Percentiles rank a stretch among this genome's conserved stretches.
Conservation (phyloP, 2,329 filamentous ascomycete species). For the Trichophaea hybrida region DNA sequence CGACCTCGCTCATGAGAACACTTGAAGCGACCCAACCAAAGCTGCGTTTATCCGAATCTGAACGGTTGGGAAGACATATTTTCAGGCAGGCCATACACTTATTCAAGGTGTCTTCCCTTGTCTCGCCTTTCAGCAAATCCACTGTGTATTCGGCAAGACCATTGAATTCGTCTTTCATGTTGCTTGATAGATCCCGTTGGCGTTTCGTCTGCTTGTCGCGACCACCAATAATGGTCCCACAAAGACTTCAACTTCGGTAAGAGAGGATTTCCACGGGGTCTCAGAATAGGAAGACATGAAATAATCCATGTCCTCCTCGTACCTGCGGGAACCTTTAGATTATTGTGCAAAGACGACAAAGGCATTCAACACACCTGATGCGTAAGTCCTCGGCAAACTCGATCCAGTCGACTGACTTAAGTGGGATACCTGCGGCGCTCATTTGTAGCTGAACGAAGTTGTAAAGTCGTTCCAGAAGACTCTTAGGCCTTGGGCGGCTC, state of each 20-base stretch:
- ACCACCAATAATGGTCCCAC: slow-evolving; percentile 38
- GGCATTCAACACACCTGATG: neutral
- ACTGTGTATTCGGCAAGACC: slow-evolving; percentile 33
- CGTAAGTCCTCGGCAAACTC: neutral
- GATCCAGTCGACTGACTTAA: slow-evolving; percentile 26
- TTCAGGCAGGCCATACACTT: slow-evolving; percentile 39
- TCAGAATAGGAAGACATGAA: slow-evolving; percentile 37
- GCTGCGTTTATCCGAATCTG: slow-evolving; percentile 32
- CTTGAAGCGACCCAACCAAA: slow-evolving; percentile 42
- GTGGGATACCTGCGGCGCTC: slow-evolving; percentile 31
- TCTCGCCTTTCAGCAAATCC: slow-evolving; percentile 34
- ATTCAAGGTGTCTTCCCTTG: slow-evolving; percentile 34
- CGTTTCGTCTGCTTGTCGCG: slow-evolving; percentile 33
- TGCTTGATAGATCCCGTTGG: slow-evolving; percentile 33
- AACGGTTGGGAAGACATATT: slow-evolving; percentile 29
- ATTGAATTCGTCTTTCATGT: slow-evolving; percentile 35
- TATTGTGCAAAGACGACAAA: neutral
- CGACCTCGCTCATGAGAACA: slow-evolving; percentile 39
- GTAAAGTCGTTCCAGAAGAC: neutral
- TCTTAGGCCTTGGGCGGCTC: neutral
- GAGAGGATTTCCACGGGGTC: slow-evolving; percentile 30
- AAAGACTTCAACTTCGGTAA: slow-evolving; percentile 43
- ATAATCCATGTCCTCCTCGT: slow-evolving; percentile 39
- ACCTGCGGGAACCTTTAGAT: slow-evolving; percentile 30
- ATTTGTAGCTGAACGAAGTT: slow-evolving; percentile 5